Base-by-base conservation (phyloP, 805 yeast genomes). In the Wickerhamiella shivajii region DNA sequence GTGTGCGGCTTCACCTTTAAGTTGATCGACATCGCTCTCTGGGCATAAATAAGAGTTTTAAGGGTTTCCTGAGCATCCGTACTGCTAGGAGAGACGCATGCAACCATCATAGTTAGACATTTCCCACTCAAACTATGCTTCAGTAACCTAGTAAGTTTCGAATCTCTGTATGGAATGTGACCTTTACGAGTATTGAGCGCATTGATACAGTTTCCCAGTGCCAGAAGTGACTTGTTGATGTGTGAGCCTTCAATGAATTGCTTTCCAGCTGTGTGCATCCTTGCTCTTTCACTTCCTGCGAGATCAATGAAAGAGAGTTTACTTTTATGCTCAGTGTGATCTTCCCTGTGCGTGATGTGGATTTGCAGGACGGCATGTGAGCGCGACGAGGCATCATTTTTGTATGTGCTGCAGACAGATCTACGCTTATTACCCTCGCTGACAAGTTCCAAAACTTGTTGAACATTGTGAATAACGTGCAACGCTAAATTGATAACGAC, bases 211-310 rank as follows among this genome's bases (percentile, higher is more conserved):
- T 84, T 87, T 0, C 96, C 97, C 28, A 87, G 62, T 0, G 97
- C 94, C 30, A 87, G 57, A 26, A 87, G 59, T 0, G 95, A 83
- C 50, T 74, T 72, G 58, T 87, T 87, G 49, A 87, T 87, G 51
- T 81, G 81, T 9, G 96, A 96, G 20, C 96, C 96, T 52, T 87
- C 97, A 36, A 71, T 68, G 9, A 87, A 61, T 28, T 95, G 58
- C 16, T 65, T 69, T 0, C 96, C 97, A 29, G 83, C 56, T 52
- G 85, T 85, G 43, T 70, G 73, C 0, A 96, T 83, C 0, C 90
- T 74, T 0, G 96, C 96, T 25, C 97, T 61, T 56, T 87, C 97
- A 53, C 93, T 78, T 5, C 97, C 97, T 0, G 97, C 97, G 27
- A 87, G 58, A 53, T 87, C 97, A 31, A 87, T 85, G 19, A 87